phyloP scores from a whole-genome alignment of 2,329 filamentous ascomycete species.

The Alternaria metachromatica region DNA sequence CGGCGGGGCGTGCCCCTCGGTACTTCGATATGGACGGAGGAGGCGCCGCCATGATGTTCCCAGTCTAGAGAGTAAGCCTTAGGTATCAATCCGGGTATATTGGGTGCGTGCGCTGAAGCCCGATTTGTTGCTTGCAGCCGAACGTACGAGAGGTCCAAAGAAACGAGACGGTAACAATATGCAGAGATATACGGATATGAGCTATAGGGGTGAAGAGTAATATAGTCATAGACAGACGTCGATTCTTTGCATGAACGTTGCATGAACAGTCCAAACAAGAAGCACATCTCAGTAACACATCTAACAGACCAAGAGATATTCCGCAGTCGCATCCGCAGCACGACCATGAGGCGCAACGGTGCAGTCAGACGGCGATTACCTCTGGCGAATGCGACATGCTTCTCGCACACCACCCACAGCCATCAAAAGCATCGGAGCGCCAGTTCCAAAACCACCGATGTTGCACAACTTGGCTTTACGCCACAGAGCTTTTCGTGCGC shows the following conservation, averaged over 20 bases:
- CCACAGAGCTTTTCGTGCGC: neutral
- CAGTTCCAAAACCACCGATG: slow-evolving; percentile 9
- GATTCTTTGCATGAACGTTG: neutral
- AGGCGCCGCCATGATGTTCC: slow-evolving; percentile 6
- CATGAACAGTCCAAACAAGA: neutral
- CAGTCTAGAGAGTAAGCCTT: slow-evolving; percentile 3
- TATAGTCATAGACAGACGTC: neutral
- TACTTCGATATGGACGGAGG: slow-evolving; percentile 5
- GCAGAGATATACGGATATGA: neutral
- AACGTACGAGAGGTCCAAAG: slow-evolving; percentile 6
- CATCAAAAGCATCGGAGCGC: slow-evolving; percentile 11
- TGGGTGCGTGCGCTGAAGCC: slow-evolving; percentile 8
- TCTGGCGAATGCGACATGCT: slow-evolving; percentile 6
- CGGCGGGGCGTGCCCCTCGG: slow-evolving; percentile 1
- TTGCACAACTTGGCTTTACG: slow-evolving; percentile 9
- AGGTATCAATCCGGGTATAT: slow-evolving; percentile 1
- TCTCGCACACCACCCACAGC: slow-evolving; percentile 9
- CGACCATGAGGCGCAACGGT: slow-evolving; percentile 3
- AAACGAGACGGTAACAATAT: neutral
- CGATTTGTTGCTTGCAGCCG: slow-evolving; percentile 8
- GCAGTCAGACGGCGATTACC: slow-evolving; percentile 9
- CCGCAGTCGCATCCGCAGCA: slow-evolving; percentile 10
- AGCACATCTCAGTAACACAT: slow-evolving; percentile 2
- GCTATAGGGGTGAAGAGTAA: slow-evolving; percentile 2
- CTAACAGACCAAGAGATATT: slow-evolving; percentile 4